Evolutionary conservation across 2,329 filamentous ascomycete species (phyloP).

Genomic region (Fusarium stilboides): DNA sequence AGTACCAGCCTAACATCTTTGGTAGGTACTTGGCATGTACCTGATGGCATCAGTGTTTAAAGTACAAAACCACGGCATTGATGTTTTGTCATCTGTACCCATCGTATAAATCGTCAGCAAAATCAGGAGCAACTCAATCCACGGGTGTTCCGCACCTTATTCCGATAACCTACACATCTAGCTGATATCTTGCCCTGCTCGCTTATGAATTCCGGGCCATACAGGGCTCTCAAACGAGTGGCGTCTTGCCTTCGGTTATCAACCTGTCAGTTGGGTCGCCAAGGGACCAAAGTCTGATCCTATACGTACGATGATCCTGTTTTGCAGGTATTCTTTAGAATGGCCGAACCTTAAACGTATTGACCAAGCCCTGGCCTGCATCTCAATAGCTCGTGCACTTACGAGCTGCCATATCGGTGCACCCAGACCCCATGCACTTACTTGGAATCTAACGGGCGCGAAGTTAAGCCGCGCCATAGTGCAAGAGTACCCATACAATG

Average conservation of each 20-base stretch:
- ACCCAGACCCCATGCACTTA: background rate
- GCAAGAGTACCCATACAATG: background rate
- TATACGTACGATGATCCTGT: constrained; percentile 2
- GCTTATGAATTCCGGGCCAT: background rate
- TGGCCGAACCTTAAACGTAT: constrained; percentile 33
- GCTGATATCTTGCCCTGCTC: background rate
- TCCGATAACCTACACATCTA: constrained; percentile 21
- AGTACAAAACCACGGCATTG: background rate
- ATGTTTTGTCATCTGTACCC: background rate
- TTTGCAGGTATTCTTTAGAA: constrained; percentile 2
- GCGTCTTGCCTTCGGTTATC: constrained; percentile 45
- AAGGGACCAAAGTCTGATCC: constrained; percentile 16
- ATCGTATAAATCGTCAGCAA: background rate
- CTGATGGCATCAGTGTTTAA: background rate
- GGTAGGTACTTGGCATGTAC: background rate
- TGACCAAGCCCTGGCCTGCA: constrained; percentile 12
- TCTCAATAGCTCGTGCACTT: constrained; percentile 11
- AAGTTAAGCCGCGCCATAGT: background rate
- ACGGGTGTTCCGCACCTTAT: constrained; percentile 2
- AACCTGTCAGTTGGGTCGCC: constrained; percentile 33
- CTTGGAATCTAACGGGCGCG: constrained; percentile 14
- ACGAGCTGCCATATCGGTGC: constrained; percentile 4
- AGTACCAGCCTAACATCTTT: background rate
- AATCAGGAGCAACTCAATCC: background rate
- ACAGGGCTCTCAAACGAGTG: constrained; percentile 21